Evolutionary conservation across 176 grass and related monocot genomes (phyloP), one percentile per base, ranked within the genome.

Genomic region (Avena sativa): DNA sequence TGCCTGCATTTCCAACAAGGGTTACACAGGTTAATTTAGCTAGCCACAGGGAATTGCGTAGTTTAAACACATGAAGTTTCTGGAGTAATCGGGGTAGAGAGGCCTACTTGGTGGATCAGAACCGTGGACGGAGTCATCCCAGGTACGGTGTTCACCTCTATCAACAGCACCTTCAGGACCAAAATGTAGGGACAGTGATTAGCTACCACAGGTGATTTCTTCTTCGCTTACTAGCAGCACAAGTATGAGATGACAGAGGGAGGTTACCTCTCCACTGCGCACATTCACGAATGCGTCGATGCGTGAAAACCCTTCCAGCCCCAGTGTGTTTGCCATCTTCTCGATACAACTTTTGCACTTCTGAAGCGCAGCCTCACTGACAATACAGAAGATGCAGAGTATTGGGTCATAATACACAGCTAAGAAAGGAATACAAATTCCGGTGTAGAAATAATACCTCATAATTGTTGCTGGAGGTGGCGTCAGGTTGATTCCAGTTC

Each of bases 81-180:
- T 43, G 40, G 40, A 43, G 40, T 8, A 43, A 43, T 43, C 6
- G 2, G 71, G 12, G 6, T 12, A 16, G 34, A 12, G 19, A 64
- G 36, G 58, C 34, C 15, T 89, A 92, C 96, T 60, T 98, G 93
- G 88, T 98, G 96, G 85, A 98, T 92, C 76, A 98, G 85, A 23
- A 95, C 93, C 0, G 93, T 98, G 8, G 96, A 98, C 43, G 96
- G 96, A 83, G 93, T 95, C 96, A 98, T 95, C 46, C 96, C 93
- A 71, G 96, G 96, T 20, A 98, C 88, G 23, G 96, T 95, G 19
- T 98, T 98, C 2, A 92, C 96, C 85, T 98, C 96, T 60, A 98
- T 95, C 86, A 95, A 13, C 79, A 95, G 53, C 34, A 98, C 93
- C 96, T 98, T 71, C 6, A 83, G 10, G 36, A 50, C 77, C 46